Percentiles rank a stretch among this genome's conserved stretches.
Evolutionary conservation across 2,329 filamentous ascomycete genomes (phyloP).

Genomic region (Colletotrichum limetticola): DNA sequence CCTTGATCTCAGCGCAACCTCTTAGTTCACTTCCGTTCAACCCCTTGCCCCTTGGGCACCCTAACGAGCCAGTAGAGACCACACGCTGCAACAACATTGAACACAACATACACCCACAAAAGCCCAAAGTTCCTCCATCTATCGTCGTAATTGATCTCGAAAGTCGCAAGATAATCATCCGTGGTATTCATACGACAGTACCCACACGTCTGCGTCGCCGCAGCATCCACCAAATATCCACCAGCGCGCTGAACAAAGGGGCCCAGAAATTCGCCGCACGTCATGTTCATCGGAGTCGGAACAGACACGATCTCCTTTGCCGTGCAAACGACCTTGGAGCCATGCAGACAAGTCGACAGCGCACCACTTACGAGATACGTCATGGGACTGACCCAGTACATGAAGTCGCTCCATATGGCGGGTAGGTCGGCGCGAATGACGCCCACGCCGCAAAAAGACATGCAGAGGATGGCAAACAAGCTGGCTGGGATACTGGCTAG

Average conservation of each 20-base stretch:
- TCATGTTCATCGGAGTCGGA: slow-evolving; percentile 26
- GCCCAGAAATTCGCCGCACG: slow-evolving; percentile 34
- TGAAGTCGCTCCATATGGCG: slow-evolving; percentile 37
- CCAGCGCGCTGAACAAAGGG: slow-evolving; percentile 25
- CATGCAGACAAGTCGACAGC: slow-evolving; percentile 40
- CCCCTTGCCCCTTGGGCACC: slow-evolving; percentile 39
- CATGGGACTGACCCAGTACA: slow-evolving; percentile 39
- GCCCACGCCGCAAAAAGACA: slow-evolving; percentile 37
- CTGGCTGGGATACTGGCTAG: slow-evolving; percentile 28
- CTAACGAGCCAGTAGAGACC: slow-evolving; percentile 56
- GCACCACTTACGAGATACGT: slow-evolving; percentile 44
- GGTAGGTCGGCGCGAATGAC: slow-evolving; percentile 29
- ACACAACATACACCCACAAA: slow-evolving; percentile 62
- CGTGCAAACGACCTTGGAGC: slow-evolving; percentile 30
- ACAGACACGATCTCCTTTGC: slow-evolving; percentile 34
- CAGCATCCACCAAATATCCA: slow-evolving; percentile 30
- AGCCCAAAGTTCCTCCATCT: slow-evolving; percentile 65
- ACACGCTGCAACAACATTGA: slow-evolving; percentile 62
- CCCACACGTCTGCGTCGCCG: slow-evolving; percentile 54
- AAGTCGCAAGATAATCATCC: slow-evolving; percentile 49
- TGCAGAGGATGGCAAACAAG: slow-evolving; percentile 33
- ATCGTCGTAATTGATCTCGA: slow-evolving; percentile 57
- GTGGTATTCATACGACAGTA: slow-evolving; percentile 53
- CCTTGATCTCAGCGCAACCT: not conserved
- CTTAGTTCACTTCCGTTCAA: not conserved